Evolutionary conservation across 257 asterid species (phyloP), one percentile per base, ranked within the genome.

Genomic region (Jacaranda mimosifolia): DNA sequence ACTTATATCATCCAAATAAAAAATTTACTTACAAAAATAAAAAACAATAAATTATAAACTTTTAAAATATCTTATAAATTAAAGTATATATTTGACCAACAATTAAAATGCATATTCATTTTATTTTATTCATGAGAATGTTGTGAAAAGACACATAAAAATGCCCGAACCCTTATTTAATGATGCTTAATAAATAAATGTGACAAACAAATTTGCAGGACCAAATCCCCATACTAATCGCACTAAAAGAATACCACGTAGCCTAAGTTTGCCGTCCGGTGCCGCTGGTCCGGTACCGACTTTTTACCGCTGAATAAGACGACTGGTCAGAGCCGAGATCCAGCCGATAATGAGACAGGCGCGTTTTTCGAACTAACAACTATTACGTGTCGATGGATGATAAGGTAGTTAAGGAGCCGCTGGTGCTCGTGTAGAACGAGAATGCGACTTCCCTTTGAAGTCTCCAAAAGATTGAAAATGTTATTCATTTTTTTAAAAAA

Each of bases 281-380:
- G 76, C 79, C 70, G 46, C 12, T 55, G 69, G 72, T 78, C 77
- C 86, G 84, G 79, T 83, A 79, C 84, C 74, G 83, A 79, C 86
- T 46, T 70, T 78, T 68, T 32, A 82, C 39, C 72, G 45, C 72
- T 15, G 76, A 21, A 70, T 21, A 46, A 62, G 55, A 74, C 11
- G 69, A 57, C 71, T 21, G 56, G 58, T 75, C 53, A 42, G 53
- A 39, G 8, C 6, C 1, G 52, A 45, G 38, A 17, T 53, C 48
- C 39, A 32, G 78, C 46, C 72, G 38, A 35, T 36, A 67, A 53
- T 32, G 56, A 7, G 67, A 58, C 32, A 76, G 77, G 65, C 75
- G 80, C 56, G 72, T 69, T 51, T 58, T 13, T 39, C 17, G 9
- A 59, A 57, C 77, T 72, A 46, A 43, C 77, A 49, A 26, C 8